Evolutionary conservation across 2,329 filamentous ascomycete genomes (phyloP).

Genomic region (Thermoascus crustaceus): DNA sequence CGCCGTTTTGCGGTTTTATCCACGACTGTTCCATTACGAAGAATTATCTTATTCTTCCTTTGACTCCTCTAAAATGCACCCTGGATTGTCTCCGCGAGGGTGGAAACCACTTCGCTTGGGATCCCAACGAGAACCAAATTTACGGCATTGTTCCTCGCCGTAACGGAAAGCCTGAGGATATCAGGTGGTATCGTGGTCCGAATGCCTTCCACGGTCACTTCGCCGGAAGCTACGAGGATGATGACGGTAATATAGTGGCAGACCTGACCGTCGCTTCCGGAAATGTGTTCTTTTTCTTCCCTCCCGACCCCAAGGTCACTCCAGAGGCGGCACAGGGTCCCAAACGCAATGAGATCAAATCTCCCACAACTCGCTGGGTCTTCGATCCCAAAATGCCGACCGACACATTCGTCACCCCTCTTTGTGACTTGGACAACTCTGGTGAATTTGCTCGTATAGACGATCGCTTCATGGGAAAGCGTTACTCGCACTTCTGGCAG

Average conservation of each 20-base stretch:
- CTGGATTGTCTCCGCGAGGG: conserved; percentile 38
- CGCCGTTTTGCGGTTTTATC: conserved; percentile 47
- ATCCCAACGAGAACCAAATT: conserved; percentile 46
- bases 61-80: conserved; percentile 43
- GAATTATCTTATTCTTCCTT: conserved; percentile 42
- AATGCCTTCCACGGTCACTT: conserved; percentile 43
- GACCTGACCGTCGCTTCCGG: conserved; percentile 25
- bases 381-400: conserved; percentile 20
- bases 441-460: conserved; percentile 22
- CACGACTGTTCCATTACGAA: conserved; percentile 43
- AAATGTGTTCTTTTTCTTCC: conserved; percentile 28
- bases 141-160: conserved; percentile 47
- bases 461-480: conserved; percentile 31
- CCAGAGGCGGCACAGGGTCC: conserved; percentile 8
- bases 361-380: conserved; percentile 22
- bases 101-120: conserved; percentile 46
- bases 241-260: conserved; percentile 38
- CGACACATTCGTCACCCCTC: conserved; percentile 31
- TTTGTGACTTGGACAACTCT: conserved; percentile 27
- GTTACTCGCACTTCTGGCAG: conserved; percentile 43
- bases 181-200: conserved; percentile 21
- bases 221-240: conserved; percentile 43
- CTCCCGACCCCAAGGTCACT: conserved; percentile 5
- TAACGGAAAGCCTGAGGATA: conserved; percentile 44
- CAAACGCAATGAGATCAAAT: conserved; percentile 15